These are phyloP conservation scores for Lenwebbia sp. DNA, from an alignment of 345 rosid genomes.

Conservation along the genomic window DNA sequence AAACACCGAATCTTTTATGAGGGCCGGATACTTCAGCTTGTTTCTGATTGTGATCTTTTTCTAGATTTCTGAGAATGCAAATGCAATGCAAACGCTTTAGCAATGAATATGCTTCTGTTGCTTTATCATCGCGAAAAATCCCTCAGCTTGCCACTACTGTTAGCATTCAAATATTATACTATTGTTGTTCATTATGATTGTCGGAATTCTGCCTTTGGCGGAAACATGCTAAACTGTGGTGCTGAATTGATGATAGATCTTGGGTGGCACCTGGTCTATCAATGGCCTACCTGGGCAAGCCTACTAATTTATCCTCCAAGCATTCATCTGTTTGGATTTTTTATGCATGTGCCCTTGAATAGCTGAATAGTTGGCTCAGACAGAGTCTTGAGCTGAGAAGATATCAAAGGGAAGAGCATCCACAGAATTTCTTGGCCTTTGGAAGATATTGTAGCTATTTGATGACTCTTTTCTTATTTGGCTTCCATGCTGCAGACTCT, in stretches of 20 bases:
- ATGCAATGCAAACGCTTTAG: neutral
- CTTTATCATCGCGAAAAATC: neutral
- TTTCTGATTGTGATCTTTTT: neutral
- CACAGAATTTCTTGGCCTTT: neutral
- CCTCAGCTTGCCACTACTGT: neutral
- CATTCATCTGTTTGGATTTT: neutral
- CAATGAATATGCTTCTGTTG: neutral
- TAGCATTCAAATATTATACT: neutral
- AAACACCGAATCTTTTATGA: neutral
- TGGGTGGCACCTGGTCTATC: neutral
- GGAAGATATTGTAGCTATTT: neutral
- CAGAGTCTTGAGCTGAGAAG: neutral
- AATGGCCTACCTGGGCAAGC: neutral
- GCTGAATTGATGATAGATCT: neutral
- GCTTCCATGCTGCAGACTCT: neutral
- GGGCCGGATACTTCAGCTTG: neutral
- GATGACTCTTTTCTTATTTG: neutral
- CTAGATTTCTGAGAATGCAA: neutral
- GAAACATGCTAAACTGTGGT: neutral
- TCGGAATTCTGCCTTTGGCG: neutral
- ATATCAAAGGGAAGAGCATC: neutral
- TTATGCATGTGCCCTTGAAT: neutral
- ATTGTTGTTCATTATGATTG: no score
- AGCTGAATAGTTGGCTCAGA: neutral
- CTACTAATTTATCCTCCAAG: neutral